Conservation (phyloP, 108 stramenopile species). For the Licmophora abbreviata region DNA sequence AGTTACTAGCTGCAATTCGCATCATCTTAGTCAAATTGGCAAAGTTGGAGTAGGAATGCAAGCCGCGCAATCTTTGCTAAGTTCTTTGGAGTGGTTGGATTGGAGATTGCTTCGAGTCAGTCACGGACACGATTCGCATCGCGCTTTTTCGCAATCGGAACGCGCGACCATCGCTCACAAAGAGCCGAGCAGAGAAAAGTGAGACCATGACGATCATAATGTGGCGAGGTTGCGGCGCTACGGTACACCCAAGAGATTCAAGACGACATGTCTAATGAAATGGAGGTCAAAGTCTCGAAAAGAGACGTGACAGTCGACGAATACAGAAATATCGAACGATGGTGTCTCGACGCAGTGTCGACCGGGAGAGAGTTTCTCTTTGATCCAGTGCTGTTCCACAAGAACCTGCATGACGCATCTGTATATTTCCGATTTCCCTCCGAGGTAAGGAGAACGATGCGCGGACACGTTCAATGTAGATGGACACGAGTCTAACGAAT, state of each 20-base stretch:
- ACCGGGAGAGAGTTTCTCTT: constrained; percentile 43
- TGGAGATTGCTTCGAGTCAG: too few relatives aligned
- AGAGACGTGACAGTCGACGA: not conserved
- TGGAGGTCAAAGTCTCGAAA: not conserved
- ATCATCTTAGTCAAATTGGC: too few relatives aligned
- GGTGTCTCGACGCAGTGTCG: constrained; percentile 37
- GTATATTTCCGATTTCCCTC: constrained; percentile 34
- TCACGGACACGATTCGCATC: too few relatives aligned
- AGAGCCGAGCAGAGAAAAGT: too few relatives aligned
- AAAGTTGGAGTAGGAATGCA: too few relatives aligned
- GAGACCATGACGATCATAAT: too few relatives aligned
- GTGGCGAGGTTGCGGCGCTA: too few relatives aligned
- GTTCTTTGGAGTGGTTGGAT: too few relatives aligned
- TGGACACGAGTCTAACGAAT: not conserved
- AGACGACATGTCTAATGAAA: not conserved
- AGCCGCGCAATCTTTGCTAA: too few relatives aligned
- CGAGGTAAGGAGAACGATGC: constrained; percentile 27
- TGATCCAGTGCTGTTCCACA: constrained; percentile 26
- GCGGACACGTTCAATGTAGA: not conserved
- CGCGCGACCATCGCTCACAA: too few relatives aligned
- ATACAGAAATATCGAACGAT: constrained; percentile 39
- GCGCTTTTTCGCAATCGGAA: too few relatives aligned
- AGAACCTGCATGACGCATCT: constrained; percentile 22
- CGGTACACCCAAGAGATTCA: not conserved
- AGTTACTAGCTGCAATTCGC: too few relatives aligned